phyloP scores from a whole-genome alignment of 768 basidiomycete species.

The Tulasnella sp. region DNA sequence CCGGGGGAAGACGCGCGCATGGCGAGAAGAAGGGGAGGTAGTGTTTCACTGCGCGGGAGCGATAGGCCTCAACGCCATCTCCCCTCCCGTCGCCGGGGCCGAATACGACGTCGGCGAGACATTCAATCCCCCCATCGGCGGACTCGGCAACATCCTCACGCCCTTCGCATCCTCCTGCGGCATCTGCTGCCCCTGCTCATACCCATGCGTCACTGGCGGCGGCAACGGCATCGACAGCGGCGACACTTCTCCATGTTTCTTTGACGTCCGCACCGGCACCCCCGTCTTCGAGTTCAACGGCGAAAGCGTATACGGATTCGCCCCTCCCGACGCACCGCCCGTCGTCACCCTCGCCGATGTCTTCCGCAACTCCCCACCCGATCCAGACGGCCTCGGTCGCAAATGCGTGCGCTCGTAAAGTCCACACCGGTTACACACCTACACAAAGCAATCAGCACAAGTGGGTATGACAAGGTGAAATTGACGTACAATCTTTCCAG shows the following conservation, averaged over 20 bases:
- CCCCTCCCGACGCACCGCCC: background rate
- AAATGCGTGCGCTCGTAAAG: conserved; percentile 83
- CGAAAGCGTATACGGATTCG: background rate
- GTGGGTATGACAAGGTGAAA: background rate
- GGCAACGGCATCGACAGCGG: background rate
- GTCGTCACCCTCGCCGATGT: background rate
- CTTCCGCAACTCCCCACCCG: conserved; percentile 9
- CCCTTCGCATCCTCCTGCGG: conserved; percentile 1
- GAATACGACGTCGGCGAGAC: too few relatives aligned
- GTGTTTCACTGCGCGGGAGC: background rate
- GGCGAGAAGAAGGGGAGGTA: background rate
- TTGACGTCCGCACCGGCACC: conserved; percentile 5
- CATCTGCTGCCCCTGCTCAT: background rate
- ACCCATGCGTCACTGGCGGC: background rate
- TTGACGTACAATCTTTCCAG: conserved; percentile 56
- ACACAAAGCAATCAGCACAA: background rate
- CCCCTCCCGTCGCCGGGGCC: too few relatives aligned
- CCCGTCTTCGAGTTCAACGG: conserved; percentile 12
- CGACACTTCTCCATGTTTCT: conserved; percentile 1
- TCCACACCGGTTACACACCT: conserved; percentile 81
- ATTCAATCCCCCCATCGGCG: conserved; percentile 1
- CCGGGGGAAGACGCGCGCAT: background rate
- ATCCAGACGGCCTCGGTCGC: conserved; percentile 46
- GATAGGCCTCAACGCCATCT: conserved; percentile 1
- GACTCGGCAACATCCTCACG: background rate